A percentile compares a stretch with the other conserved stretches of the same genome.
These are phyloP conservation scores for Tubosaeta brunneosetosa DNA, from an alignment of 768 basidiomycete genomes.

Conservation along the genomic window DNA sequence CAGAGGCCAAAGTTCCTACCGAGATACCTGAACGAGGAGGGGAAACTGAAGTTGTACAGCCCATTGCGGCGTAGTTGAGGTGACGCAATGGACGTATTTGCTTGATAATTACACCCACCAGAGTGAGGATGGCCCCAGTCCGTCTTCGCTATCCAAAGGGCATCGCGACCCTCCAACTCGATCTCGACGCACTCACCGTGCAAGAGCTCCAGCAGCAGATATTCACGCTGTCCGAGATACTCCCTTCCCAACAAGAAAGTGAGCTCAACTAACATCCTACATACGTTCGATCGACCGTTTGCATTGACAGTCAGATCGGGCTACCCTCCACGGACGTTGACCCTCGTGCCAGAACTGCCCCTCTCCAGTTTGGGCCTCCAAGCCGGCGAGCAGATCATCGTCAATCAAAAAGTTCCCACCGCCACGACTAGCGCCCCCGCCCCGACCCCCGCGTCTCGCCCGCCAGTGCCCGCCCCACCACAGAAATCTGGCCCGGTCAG, in stretches of 20 bases:
- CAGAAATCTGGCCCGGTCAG: slow-evolving; percentile 44
- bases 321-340: slow-evolving; percentile 77
- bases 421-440: slow-evolving; percentile 5
- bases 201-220: slow-evolving; percentile 74
- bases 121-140: slow-evolving; percentile 54
- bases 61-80: slow-evolving; percentile 10
- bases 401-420: slow-evolving; percentile 40
- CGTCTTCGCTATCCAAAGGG: slow-evolving; percentile 86
- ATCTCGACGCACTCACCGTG: slow-evolving; percentile 59
- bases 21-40: slow-evolving; percentile 1
- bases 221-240: slow-evolving; percentile 59
- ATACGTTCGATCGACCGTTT: not conserved
- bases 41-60: not conserved
- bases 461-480: slow-evolving; percentile 10
- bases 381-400: slow-evolving; percentile 83
- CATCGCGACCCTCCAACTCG: slow-evolving; percentile 69
- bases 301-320: slow-evolving; percentile 64
- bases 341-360: slow-evolving; percentile 68
- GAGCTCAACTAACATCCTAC: slow-evolving; percentile 29
- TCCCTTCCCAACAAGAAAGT: slow-evolving; percentile 76
- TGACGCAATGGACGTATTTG: slow-evolving; percentile 10
- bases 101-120: not conserved
- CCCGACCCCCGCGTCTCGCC: slow-evolving; percentile 10
- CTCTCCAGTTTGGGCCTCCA: slow-evolving; percentile 72
- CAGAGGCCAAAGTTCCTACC: slow-evolving; percentile 16